phyloP scores from a whole-genome alignment of 2,329 filamentous ascomycete genomes.

The Fusarium nygamai region DNA sequence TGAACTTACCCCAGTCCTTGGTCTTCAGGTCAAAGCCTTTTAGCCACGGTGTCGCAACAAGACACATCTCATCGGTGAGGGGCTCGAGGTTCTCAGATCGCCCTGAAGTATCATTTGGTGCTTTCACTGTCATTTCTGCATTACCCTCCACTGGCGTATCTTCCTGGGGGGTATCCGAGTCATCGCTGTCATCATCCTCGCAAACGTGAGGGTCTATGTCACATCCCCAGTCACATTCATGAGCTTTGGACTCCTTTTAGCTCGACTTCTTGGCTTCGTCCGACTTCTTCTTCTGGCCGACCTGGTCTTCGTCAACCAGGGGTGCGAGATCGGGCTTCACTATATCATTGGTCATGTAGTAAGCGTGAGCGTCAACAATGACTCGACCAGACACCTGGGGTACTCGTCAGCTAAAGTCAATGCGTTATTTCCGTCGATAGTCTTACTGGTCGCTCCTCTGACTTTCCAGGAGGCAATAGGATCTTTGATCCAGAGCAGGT shows the following conservation, averaged over 20 bases:
- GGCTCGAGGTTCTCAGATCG: slow-evolving; percentile 39
- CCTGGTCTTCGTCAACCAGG: background rate
- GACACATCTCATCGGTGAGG: slow-evolving; percentile 48
- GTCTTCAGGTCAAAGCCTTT: slow-evolving; percentile 50
- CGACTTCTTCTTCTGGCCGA: background rate
- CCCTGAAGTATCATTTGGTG: background rate
- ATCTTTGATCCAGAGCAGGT: slow-evolving; percentile 45
- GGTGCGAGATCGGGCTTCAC: slow-evolving; percentile 43
- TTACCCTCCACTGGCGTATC: background rate
- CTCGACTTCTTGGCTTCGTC: background rate
- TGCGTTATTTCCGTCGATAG: fast-evolving
- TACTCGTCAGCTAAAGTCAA: background rate
- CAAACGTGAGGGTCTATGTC: fast-evolving
- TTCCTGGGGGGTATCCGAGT: background rate
- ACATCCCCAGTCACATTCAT: background rate
- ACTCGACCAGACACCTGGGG: slow-evolving; percentile 43
- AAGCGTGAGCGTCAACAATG: slow-evolving; percentile 50
- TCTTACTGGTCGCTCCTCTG: slow-evolving; percentile 41
- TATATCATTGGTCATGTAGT: slow-evolving; percentile 46
- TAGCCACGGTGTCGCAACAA: slow-evolving; percentile 51
- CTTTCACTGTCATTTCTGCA: background rate
- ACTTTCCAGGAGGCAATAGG: slow-evolving; percentile 34
- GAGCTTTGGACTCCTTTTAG: background rate
- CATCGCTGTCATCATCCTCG: background rate
- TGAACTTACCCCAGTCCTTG: slow-evolving; percentile 38